phyloP scores from a whole-genome alignment of 2,329 filamentous ascomycete species.

The Colletotrichum orchidophilum region DNA sequence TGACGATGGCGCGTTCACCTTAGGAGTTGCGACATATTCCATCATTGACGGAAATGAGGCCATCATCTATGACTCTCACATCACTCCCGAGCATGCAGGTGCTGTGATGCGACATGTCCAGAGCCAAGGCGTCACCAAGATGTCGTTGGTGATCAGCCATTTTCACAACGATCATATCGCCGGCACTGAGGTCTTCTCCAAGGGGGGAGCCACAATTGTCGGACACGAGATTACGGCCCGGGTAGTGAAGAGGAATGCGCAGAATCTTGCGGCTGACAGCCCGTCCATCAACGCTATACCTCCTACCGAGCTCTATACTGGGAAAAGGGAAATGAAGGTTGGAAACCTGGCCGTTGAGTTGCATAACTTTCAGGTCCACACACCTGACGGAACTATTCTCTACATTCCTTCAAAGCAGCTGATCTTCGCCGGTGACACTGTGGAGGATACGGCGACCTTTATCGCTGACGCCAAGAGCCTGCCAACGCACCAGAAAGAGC shows the following conservation, averaged over 20 bases:
- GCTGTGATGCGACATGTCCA: conserved; percentile 33
- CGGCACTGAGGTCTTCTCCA: conserved; percentile 21
- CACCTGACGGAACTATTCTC: conserved; percentile 23
- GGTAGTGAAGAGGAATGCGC: conserved; percentile 6
- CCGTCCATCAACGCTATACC: conserved; percentile 25
- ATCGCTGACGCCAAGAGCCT: conserved; percentile 21
- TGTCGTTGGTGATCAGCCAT: conserved; percentile 28
- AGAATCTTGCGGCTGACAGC: conserved; percentile 19
- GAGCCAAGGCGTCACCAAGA: conserved; percentile 23
- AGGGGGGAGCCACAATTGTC: conserved; percentile 23
- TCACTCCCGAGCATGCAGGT: conserved; percentile 30
- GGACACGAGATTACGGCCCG: conserved; percentile 20
- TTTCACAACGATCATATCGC: conserved; percentile 32
- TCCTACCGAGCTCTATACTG: conserved; percentile 19
- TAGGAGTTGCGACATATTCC: conserved; percentile 31
- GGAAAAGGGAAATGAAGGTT: conserved; percentile 14
- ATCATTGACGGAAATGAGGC: conserved; percentile 32
- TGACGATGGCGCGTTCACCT: conserved; percentile 33
- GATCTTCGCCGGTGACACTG: conserved; percentile 25
- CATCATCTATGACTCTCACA: conserved; percentile 33
- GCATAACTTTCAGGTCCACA: conserved; percentile 28
- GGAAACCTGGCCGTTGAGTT: conserved; percentile 24
- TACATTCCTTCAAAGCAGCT: conserved; percentile 30
- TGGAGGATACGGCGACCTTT: conserved; percentile 30
- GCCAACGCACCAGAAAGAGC: conserved; percentile 20